Evolutionary conservation across 306 rosid species (phyloP), one percentile per base, ranked within the genome.

Genomic region (Begonia fuchsioides): DNA sequence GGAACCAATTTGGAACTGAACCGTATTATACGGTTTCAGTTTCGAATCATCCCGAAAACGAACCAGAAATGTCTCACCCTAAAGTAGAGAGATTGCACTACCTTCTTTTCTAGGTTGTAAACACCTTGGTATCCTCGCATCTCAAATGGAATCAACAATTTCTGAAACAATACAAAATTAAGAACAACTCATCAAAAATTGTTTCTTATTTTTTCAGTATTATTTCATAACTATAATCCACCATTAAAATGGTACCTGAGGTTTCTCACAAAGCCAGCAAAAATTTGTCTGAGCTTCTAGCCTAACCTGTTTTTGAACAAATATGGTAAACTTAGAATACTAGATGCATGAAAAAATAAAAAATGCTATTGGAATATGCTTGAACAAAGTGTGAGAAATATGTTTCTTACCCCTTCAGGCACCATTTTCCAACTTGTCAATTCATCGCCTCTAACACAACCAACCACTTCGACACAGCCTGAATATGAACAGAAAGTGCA

Each of bases 71-170:
- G n/a, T n/a, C n/a, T n/a, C n/a, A n/a, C n/a, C n/a, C n/a, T n/a
- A n/a, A n/a, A n/a, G n/a, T 26, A 26, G 2, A 46, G 18, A 50
- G 16, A 26, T 13, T 15, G 39, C 44, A 1, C 17, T 51, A 90
- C 95, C 94, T 60, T 2, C 61, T 65, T 82, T 69, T 90, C 98
- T 79, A 90, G 62, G 75, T 90, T 90, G 61, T 85, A 85, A 54
- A 90, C 87, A 32, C 98, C 67, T 58, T 85, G 98, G 72, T 68
- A 75, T 12, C 98, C 98, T 18, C 94, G 92, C 98, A 90, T 90
- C 83, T 90, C 98, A 50, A 90, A 85, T 0, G 98, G 98, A 66
- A 90, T 68, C 73, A 81, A 57, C 81, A 85, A 58, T 70, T 65
- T 90, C 94, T 90, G 79, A 20, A 20, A 20, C 38, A 26, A 57